Conservation (phyloP, 2,329 filamentous ascomycete genomes). For the Gaeumannomyces sp. region DNA sequence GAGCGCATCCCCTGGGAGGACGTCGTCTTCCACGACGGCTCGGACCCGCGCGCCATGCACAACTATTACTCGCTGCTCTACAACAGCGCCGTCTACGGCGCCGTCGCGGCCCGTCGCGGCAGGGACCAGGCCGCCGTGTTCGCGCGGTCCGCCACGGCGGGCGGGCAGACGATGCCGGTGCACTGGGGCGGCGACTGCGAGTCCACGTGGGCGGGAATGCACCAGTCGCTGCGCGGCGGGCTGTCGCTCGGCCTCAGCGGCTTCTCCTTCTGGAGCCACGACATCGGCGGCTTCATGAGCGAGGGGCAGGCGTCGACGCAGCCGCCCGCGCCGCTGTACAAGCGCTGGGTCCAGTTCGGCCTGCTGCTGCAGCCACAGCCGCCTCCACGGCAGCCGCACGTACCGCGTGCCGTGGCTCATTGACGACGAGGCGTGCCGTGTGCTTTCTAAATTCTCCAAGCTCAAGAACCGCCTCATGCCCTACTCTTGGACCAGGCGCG, state of each 20-base stretch:
- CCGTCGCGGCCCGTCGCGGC: constrained; percentile 44
- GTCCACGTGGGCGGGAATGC: constrained; percentile 63
- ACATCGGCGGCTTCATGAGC: constrained; percentile 47
- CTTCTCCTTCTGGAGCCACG: constrained; percentile 16
- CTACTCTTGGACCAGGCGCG: constrained; percentile 41
- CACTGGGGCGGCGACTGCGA: constrained; percentile 69
- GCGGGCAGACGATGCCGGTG: constrained; percentile 59
- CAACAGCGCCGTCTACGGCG: constrained; percentile 60
- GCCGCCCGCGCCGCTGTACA: constrained; percentile 58
- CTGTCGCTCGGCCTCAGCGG: constrained; percentile 15
- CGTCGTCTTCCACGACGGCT: constrained; percentile 54
- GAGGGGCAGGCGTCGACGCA: constrained; percentile 18
- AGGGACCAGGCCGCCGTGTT: constrained; percentile 53
- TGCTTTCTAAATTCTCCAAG: constrained; percentile 39
- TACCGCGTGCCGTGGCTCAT: constrained; percentile 67
- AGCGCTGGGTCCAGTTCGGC: constrained; percentile 67
- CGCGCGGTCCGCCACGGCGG: constrained; percentile 58
- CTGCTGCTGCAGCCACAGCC: constrained; percentile 60
- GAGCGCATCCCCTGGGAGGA: constrained; percentile 60
- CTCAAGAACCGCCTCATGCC: constrained; percentile 48
- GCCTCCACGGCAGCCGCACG: constrained; percentile 59
- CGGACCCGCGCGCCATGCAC: constrained; percentile 60
- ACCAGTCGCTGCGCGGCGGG: constrained; percentile 35
- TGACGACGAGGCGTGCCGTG: constrained; percentile 33
- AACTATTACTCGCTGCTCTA: constrained; percentile 66